phyloP scores from a whole-genome alignment of 352 stramenopile genomes.

The Vaucheria bursata region DNA sequence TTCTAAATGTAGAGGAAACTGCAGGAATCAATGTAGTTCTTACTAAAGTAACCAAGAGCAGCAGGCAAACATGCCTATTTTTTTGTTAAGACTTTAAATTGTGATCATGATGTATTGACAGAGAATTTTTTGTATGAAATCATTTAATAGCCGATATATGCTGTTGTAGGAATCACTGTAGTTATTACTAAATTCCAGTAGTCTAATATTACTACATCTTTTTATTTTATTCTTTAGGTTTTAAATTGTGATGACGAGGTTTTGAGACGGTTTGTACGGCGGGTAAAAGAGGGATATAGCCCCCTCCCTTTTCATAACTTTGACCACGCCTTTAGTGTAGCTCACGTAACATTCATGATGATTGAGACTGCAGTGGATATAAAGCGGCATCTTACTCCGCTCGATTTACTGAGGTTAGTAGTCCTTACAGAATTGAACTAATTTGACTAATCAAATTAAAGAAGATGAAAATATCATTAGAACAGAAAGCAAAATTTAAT shows the following conservation, averaged over 20 bases:
- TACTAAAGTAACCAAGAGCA: no score
- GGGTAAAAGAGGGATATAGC: constrained; percentile 31
- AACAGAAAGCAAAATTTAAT: background rate
- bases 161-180: background rate
- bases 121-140: no score
- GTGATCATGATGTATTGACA: background rate
- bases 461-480: background rate
- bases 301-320: constrained; percentile 76
- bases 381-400: constrained; percentile 58
- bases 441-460: background rate
- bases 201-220: no score
- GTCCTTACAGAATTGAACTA: background rate
- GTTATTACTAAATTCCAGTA: no score
- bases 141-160: no score
- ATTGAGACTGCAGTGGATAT: constrained; percentile 59
- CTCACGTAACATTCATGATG: constrained; percentile 69
- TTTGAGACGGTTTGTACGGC: constrained; percentile 20
- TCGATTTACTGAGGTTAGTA: constrained; percentile 66
- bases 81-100: background rate
- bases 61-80: no score
- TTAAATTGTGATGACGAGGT: background rate
- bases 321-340: constrained; percentile 69
- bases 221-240: background rate
- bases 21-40: no score
- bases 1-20: no score